Base-by-base conservation (phyloP, 805 yeast species). In the Monosporozyma unispora region DNA sequence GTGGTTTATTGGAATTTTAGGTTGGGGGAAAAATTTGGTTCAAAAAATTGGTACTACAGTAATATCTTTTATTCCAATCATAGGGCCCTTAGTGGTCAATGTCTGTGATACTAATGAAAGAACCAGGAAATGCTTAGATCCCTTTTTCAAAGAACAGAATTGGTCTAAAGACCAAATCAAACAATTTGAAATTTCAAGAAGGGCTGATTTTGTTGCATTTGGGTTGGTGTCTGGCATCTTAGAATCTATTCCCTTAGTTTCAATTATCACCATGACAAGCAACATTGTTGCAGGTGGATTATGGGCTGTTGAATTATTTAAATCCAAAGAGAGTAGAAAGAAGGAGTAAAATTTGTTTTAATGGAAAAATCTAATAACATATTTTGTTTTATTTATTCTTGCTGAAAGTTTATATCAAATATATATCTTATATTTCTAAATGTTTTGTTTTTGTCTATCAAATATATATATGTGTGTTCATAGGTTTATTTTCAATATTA, bases 221-320 rank as follows among this genome's bases (percentile, higher is more conserved):
- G 88, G 87, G 0, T 55, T 79, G 31, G 65, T 72, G 14, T 73
- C 82, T 1, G 70, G 75, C 29, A 25, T 74, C 1, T 59, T 82
- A 35, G 87, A 81, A 55, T 64, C 71, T 52, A 64, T 79, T 10
- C 87, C 88, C 1, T 52, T 79, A 21, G 50, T 79, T 2, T 75
- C 78, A 29, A 66, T 79, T 11, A 64, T 80, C 33, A 80, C 82
- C 51, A 70, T 74, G 54, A 76, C 78, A 53, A 78, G 87, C 9
- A 79, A 80, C 61, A 74, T 74, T 2, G 68, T 78, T 3, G 87
- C 84, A 5, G 81, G 81, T 10, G 86, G 87, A 0, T 61, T 79
- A 44, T 82, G 87, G 87, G 80, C 79, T 3, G 19, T 49, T 28
- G 18, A 38, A 5, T 23, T 50, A 18, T 22, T 44, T 7, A 37